Evolutionary conservation across 2,329 filamentous ascomycete species (phyloP), one percentile per base, ranked within the genome.

Genomic region (Fusarium gaditjirri): DNA sequence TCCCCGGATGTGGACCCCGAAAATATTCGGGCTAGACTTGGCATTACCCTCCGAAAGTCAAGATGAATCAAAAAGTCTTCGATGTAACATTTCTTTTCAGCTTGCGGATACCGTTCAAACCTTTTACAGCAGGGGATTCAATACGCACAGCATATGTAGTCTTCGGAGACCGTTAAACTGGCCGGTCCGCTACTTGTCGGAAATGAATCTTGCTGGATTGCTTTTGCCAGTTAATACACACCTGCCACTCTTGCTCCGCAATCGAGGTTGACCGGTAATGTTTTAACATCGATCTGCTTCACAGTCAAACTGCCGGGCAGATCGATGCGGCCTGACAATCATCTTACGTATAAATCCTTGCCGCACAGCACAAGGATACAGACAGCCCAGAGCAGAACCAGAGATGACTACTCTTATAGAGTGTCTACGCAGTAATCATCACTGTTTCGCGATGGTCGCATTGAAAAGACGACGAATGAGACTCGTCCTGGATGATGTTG

Each of bases 11-110:
- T 73, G 69, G 71, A 70, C 42, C 66, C 75, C 74, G 72, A 77
- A 75, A 69, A 53, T 68, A 59, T 72, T 77, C 75, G 73, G 73
- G 49, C 59, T 56, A 39, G 41, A 42, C 61, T 65, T 65, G 21
- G 63, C 53, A 68, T 73, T 64, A 59, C 46, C 59, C 46, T 58
- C 69, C 62, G 49, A 71, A 39, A 49, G 46, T 49, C 62, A 61
- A 61, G 50, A 63, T 69, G 65, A 64, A 74, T 74, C 65, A 65
- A 67, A 65, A 67, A 65, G 41, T 69, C 59, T 71, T 60, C 29
- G 54, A 76, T 70, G 70, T 52, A 75, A 70, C 73, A 53, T 57
- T 53, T 70, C 70, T 68, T 75, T 75, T 76, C 72, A 77, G 75
- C 75, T 76, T 66, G 73, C 75, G 68, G 73, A 70, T 70, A 68